Conservation (phyloP, 1,284 basidiomycete species). For the Sporisorium iseilematis-ciliati region DNA sequence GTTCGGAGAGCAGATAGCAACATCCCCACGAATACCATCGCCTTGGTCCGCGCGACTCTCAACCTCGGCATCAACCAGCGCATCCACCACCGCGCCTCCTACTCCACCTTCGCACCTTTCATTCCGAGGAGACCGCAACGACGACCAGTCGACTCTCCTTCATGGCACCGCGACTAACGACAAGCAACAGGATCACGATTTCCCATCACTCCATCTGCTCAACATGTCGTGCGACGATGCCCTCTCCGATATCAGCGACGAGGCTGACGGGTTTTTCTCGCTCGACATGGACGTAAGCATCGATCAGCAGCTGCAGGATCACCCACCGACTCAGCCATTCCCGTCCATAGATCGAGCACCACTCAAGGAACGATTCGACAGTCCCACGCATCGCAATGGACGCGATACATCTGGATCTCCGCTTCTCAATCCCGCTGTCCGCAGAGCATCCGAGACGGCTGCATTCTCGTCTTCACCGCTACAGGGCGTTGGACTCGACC, state of each 20-base stretch:
- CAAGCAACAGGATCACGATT: slow-evolving; percentile 16
- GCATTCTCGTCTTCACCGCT: slow-evolving; percentile 40
- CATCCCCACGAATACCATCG: slow-evolving; percentile 31
- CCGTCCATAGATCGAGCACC: neutral
- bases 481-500: slow-evolving; percentile 33
- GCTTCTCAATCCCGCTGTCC: slow-evolving; percentile 19
- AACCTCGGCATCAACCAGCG: slow-evolving; percentile 39
- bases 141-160: neutral
- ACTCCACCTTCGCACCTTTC: slow-evolving; percentile 25
- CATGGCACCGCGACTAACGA: neutral
- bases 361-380: slow-evolving; percentile 14
- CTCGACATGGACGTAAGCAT: slow-evolving; percentile 59
- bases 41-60: slow-evolving; percentile 49
- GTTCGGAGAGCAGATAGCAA: slow-evolving; percentile 39
- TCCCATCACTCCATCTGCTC: slow-evolving; percentile 40
- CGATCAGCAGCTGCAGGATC: slow-evolving; percentile 33
- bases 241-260: slow-evolving; percentile 38
- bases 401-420: slow-evolving; percentile 13
- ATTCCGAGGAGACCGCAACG: neutral
- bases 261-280: slow-evolving; percentile 57
- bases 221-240: slow-evolving; percentile 44
- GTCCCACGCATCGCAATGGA: slow-evolving; percentile 10
- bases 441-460: slow-evolving; percentile 31
- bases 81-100: slow-evolving; percentile 40
- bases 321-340: neutral